Conservation (phyloP, 352 stramenopile species). For the Pythium pyrilobum region DNA sequence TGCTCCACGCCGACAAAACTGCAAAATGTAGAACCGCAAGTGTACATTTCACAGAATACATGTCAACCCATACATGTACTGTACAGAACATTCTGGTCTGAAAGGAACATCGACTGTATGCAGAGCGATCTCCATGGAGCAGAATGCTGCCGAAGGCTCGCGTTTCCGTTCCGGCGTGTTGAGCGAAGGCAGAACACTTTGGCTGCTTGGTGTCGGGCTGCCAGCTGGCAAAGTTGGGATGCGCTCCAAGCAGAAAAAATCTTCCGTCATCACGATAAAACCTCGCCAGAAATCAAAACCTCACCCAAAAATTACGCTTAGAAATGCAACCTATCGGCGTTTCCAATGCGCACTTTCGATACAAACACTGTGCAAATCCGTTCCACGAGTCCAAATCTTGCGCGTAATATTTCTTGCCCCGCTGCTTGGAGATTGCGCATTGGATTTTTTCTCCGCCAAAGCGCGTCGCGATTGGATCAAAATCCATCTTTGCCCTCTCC, state of each 20-base stretch:
- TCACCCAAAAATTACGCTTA: too few relatives aligned
- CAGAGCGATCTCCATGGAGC: too few relatives aligned
- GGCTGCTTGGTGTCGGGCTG: conserved; percentile 10
- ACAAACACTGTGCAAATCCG: not conserved
- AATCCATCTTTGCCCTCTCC: not conserved
- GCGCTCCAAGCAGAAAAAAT: conserved; percentile 5
- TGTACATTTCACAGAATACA: too few relatives aligned
- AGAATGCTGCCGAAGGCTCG: too few relatives aligned
- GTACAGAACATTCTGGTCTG: too few relatives aligned
- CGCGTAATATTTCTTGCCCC: not conserved
- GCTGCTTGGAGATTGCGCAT: conserved; percentile 18
- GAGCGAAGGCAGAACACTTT: conserved; percentile 1
- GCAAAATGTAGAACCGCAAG: too few relatives aligned
- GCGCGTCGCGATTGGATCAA: conserved; percentile 5
- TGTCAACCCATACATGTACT: too few relatives aligned
- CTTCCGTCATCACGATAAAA: conserved; percentile 7
- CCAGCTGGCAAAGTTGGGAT: conserved; percentile 3
- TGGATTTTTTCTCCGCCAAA: conserved; percentile 8
- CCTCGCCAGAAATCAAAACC: too few relatives aligned
- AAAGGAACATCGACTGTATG: too few relatives aligned
- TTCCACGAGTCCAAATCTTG: conserved; percentile 3
- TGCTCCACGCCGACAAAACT: too few relatives aligned
- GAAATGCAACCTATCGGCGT: conserved; percentile 1
- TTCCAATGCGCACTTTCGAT: not conserved
- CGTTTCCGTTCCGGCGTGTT: too few relatives aligned